phyloP scores from a whole-genome alignment of 768 basidiomycete species.

The Russula vinacea region DNA sequence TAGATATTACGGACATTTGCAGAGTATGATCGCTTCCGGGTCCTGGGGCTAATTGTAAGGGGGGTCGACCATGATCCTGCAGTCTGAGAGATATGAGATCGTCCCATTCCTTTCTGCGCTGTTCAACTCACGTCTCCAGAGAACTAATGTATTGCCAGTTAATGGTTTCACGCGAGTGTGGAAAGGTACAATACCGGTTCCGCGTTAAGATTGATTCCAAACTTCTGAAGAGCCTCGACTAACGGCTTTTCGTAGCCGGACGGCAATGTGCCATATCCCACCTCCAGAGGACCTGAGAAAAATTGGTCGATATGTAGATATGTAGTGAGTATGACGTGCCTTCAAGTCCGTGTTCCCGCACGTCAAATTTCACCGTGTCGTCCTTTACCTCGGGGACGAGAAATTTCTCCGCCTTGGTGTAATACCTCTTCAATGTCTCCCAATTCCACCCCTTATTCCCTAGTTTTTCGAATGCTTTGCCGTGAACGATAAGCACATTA shows the following conservation, averaged over 20 bases:
- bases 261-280: constrained; percentile 6
- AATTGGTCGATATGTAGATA: background rate
- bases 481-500: background rate
- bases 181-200: constrained; percentile 14
- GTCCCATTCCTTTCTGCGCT: background rate
- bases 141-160: constrained; percentile 11
- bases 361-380: constrained; percentile 13
- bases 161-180: background rate
- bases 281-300: constrained; percentile 20
- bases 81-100: constrained; percentile 15
- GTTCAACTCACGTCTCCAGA: constrained; percentile 21
- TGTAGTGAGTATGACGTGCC: background rate
- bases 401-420: constrained; percentile 27
- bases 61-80: constrained; percentile 18
- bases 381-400: constrained; percentile 4
- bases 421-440: constrained; percentile 27
- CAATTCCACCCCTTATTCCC: constrained; percentile 34
- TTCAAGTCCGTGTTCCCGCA: constrained; percentile 19
- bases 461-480: constrained; percentile 28
- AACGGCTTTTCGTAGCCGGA: constrained; percentile 20
- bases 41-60: constrained; percentile 12
- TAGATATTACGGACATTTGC: constrained; percentile 20
- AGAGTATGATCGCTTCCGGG: constrained; percentile 20
- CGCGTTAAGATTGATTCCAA: constrained; percentile 1
- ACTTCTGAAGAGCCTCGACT: constrained; percentile 1